phyloP scores from a whole-genome alignment of 345 rosid species.

The Laguncularia racemosa region DNA sequence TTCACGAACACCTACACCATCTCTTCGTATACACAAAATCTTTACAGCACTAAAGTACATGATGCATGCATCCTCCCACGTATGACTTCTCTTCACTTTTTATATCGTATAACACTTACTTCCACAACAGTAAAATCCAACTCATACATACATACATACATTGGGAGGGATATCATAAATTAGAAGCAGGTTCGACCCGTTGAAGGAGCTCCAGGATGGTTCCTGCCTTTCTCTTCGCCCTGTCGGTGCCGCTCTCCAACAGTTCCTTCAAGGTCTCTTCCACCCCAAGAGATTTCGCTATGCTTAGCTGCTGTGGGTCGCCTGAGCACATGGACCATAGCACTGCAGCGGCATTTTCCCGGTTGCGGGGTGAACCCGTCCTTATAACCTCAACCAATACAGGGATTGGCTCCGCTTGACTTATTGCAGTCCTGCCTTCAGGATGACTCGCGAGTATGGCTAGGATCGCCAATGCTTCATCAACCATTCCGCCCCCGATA shows the following conservation, averaged over 20 bases:
- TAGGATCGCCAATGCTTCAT: conserved; percentile 86
- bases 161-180: neutral
- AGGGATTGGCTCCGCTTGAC: conserved; percentile 66
- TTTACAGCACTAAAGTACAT: no score
- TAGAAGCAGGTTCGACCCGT: conserved; percentile 26
- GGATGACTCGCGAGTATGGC: conserved; percentile 85
- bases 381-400: conserved; percentile 65
- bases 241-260: conserved; percentile 79
- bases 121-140: neutral
- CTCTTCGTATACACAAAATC: no score
- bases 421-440: conserved; percentile 79
- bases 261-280: conserved; percentile 76
- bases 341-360: conserved; percentile 86
- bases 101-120: no score
- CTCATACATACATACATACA: no score
- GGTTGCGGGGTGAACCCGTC: conserved; percentile 87
- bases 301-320: conserved; percentile 52
- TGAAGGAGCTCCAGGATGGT: conserved; percentile 69
- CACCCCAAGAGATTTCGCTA: conserved; percentile 60
- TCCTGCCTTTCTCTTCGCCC: conserved; percentile 95
- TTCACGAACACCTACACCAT: no score
- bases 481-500: conserved; percentile 93
- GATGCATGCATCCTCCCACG: no score
- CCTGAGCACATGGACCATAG: conserved; percentile 75
- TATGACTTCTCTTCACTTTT: no score